Conservation (phyloP, 768 basidiomycete species). For the Antrodiella citrinella region DNA sequence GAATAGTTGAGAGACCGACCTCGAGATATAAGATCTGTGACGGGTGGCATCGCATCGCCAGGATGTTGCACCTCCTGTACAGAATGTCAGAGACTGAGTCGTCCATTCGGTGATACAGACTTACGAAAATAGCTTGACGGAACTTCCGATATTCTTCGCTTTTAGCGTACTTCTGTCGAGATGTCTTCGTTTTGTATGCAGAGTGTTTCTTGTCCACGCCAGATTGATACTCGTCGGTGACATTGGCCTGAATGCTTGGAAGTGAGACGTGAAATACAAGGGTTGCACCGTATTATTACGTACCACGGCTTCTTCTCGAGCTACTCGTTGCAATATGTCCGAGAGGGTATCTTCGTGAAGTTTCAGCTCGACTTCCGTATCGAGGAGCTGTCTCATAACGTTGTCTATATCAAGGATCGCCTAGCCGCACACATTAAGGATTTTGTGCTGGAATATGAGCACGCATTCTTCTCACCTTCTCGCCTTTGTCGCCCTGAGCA, state of each 20-base stretch:
- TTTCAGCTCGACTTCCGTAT: constrained; percentile 54
- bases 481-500: constrained; percentile 42
- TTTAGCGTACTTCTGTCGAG: constrained; percentile 74
- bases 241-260: constrained; percentile 18
- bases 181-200: constrained; percentile 51
- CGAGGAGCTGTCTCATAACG: constrained; percentile 62
- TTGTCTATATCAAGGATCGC: constrained; percentile 42
- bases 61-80: constrained; percentile 60
- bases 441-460: background rate
- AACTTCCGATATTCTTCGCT: constrained; percentile 51
- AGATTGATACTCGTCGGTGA: constrained; percentile 40
- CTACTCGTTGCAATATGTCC: constrained; percentile 48
- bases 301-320: constrained; percentile 53
- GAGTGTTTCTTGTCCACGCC: constrained; percentile 35
- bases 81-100: background rate
- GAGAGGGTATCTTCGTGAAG: constrained; percentile 46
- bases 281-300: too few relatives aligned
- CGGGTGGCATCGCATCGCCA: constrained; percentile 64
- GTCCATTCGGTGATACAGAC: too few relatives aligned
- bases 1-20: constrained; percentile 34
- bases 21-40: constrained; percentile 62
- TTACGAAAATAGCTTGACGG: constrained; percentile 59
- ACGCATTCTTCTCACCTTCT: constrained; percentile 34
- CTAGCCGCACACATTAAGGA: background rate
- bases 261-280: background rate